These are phyloP conservation scores for Aureobasidium subglaciale DNA, from an alignment of 2,329 filamentous ascomycete genomes.

Conservation along the genomic window DNA sequence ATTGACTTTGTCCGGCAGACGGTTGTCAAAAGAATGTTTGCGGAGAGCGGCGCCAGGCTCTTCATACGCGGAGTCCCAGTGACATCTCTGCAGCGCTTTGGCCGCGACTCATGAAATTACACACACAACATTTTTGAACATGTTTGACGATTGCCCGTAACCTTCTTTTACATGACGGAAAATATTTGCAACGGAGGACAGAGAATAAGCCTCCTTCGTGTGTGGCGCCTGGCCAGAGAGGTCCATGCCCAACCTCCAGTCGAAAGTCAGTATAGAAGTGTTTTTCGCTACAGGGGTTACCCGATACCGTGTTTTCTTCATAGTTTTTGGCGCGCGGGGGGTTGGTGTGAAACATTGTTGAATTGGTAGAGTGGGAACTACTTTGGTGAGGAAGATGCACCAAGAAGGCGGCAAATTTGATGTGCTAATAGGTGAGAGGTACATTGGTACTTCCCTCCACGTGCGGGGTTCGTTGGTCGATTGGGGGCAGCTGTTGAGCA, in stretches of 20 bases:
- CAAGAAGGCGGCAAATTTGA: background rate
- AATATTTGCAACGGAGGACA: background rate
- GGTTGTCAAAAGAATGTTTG: too few relatives aligned
- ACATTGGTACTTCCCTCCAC: background rate
- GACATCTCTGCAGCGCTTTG: background rate
- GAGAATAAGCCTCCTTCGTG: background rate
- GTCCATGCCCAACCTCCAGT: too few relatives aligned
- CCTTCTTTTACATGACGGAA: background rate
- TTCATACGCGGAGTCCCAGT: background rate
- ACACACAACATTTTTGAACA: background rate
- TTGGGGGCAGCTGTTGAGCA: background rate
- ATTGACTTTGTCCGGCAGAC: background rate
- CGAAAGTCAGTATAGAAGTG: background rate
- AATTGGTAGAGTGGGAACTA: background rate
- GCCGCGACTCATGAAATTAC: constrained; percentile 1
- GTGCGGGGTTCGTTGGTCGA: constrained; percentile 11
- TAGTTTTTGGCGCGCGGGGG: too few relatives aligned
- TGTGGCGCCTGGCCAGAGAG: background rate
- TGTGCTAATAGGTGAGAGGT: background rate
- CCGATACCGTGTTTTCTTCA: too few relatives aligned
- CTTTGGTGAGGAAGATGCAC: background rate
- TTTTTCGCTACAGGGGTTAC: too few relatives aligned
- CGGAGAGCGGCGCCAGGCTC: background rate
- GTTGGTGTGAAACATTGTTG: background rate
- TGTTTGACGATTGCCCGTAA: background rate